Percentiles rank a stretch among this genome's conserved stretches.
phyloP scores from a whole-genome alignment of 441 rosid genomes.

The Syzygium malaccense region DNA sequence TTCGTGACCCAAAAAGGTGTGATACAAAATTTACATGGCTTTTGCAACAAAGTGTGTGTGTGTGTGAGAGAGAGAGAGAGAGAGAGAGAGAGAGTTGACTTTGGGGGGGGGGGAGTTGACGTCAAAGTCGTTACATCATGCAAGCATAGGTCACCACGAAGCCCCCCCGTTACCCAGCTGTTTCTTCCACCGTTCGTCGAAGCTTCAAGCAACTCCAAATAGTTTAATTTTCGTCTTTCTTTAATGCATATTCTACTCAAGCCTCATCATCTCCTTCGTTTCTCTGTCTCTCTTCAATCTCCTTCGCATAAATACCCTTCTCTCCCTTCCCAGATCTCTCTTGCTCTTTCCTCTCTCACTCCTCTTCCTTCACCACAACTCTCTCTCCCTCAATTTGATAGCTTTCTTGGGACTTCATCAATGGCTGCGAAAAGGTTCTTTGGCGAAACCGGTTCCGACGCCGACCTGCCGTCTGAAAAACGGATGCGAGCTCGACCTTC shows the following conservation, averaged over 20 bases:
- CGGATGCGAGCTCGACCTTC: conserved; percentile 34
- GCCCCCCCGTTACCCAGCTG: conserved; percentile 25
- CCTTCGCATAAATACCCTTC: neutral
- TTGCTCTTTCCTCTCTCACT: neutral
- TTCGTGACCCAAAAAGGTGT: neutral
- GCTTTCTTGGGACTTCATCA: neutral
- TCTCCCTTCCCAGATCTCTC: neutral
- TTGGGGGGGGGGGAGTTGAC: conserved; percentile 20
- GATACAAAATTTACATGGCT: neutral
- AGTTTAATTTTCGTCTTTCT: neutral
- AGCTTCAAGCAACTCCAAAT: conserved; percentile 16
- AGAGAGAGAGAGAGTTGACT: conserved; percentile 5
- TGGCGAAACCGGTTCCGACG: conserved; percentile 23
- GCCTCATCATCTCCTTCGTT: neutral
- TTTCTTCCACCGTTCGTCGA: conserved; percentile 61
- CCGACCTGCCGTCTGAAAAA: conserved; percentile 32
- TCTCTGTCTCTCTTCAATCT: neutral
- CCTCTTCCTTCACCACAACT: neutral
- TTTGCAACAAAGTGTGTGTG: neutral
- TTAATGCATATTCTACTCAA: neutral
- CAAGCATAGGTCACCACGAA: conserved; percentile 1
- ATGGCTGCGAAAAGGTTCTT: conserved; percentile 55
- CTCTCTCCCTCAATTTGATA: neutral
- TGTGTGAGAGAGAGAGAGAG: neutral
- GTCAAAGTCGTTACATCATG: conserved; percentile 49